Percentiles rank a stretch among this genome's conserved stretches.
Evolutionary conservation across 805 yeast genomes (phyloP).

Genomic region (Debaryomyces castellii): DNA sequence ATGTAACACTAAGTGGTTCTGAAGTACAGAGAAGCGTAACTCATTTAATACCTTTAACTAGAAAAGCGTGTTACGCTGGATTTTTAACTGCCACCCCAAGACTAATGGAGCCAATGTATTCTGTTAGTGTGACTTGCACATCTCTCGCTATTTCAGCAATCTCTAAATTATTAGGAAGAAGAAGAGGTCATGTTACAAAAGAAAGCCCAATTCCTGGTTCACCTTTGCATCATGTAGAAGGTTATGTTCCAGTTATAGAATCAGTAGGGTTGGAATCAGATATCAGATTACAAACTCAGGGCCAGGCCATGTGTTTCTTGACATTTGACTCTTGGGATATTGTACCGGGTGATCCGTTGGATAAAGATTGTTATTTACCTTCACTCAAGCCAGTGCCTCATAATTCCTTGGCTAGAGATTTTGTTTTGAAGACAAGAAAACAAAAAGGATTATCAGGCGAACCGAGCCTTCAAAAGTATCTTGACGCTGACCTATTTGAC

Average conservation of each 20-base stretch:
- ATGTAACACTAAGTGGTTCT: conserved; percentile 50
- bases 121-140: conserved; percentile 57
- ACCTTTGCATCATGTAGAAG: conserved; percentile 58
- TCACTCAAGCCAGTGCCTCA: conserved; percentile 73
- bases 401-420: conserved; percentile 78
- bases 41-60: conserved; percentile 79
- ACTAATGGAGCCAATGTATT: conserved; percentile 78
- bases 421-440: conserved; percentile 82
- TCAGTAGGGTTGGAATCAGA: conserved; percentile 90
- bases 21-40: conserved; percentile 49
- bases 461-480: conserved; percentile 62
- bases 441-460: conserved; percentile 83
- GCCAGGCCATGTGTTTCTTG: conserved; percentile 70
- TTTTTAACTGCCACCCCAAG: conserved; percentile 75
- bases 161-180: conserved; percentile 47
- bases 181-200: conserved; percentile 61
- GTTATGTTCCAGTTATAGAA: conserved; percentile 82
- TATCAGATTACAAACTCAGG: conserved; percentile 71
- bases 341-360: conserved; percentile 93
- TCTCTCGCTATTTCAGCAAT: conserved; percentile 48
- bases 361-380: conserved; percentile 60
- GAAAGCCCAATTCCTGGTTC: conserved; percentile 70
- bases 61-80: conserved; percentile 84
- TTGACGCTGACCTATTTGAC: conserved; percentile 58
- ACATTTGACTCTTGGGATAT: conserved; percentile 69